Conservation (phyloP, 495 filamentous ascomycete species). For the Cairneyella variabilis region DNA sequence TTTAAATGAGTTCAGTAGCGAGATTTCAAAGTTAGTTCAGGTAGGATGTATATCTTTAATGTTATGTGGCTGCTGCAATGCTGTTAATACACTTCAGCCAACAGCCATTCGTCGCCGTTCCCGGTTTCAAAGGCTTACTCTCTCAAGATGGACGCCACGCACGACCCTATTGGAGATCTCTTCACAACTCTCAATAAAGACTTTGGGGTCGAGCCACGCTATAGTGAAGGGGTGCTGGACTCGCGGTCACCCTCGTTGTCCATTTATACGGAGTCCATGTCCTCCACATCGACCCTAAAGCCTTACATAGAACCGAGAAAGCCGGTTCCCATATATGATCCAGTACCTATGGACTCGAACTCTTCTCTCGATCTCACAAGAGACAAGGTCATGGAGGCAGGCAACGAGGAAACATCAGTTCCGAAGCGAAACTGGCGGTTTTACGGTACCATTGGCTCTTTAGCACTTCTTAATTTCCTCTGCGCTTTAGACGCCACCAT, state of each 20-base stretch:
- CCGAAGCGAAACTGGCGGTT: constrained; percentile 10
- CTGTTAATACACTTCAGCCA: no score
- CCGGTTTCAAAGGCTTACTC: no score
- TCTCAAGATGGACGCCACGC: neutral
- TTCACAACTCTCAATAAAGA: neutral
- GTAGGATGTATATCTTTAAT: no score
- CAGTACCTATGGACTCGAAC: neutral
- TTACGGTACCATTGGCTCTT: constrained; percentile 13
- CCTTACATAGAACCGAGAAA: neutral
- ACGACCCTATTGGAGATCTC: neutral
- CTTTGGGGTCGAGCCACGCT: neutral
- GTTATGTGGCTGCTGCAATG: no score
- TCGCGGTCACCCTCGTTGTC: no score
- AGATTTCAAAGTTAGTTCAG: no score
- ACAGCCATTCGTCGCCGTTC: no score
- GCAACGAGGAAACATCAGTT: neutral
- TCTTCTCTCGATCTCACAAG: neutral
- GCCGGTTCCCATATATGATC: neutral
- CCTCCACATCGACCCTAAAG: neutral
- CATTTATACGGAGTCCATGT: neutral
- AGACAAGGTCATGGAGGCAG: neutral
- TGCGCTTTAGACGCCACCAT: constrained; percentile 24
- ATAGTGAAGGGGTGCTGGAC: no score
- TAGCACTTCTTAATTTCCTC: constrained; percentile 18
- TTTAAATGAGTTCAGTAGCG: no score